phyloP scores from a whole-genome alignment of 2,329 filamentous ascomycete genomes.

The Alternaria consortialis region DNA sequence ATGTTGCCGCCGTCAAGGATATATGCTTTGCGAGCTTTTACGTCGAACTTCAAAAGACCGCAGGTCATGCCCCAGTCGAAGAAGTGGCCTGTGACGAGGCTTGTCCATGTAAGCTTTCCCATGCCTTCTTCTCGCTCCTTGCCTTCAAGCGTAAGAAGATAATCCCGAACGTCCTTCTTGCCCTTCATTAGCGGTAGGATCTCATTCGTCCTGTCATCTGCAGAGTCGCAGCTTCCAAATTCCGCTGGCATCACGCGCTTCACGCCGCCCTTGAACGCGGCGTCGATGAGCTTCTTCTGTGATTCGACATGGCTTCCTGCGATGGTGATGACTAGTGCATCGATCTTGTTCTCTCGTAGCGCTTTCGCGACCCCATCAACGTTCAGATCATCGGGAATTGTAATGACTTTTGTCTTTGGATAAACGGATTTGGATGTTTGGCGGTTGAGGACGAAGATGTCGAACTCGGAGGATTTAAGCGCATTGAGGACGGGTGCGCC shows the following conservation, averaged over 20 bases:
- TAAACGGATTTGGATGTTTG: conserved; percentile 48
- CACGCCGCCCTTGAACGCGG: conserved; percentile 66
- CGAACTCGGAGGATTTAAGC: conserved; percentile 44
- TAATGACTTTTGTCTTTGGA: conserved; percentile 56
- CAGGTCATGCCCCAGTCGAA: conserved; percentile 66
- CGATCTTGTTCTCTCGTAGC: conserved; percentile 56
- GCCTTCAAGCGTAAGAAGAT: conserved; percentile 60
- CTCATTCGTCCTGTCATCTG: conserved; percentile 50
- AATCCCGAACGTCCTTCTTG: conserved; percentile 56
- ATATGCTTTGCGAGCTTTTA: conserved; percentile 60
- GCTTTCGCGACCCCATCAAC: conserved; percentile 47
- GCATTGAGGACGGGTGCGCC: conserved; percentile 46
- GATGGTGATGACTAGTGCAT: conserved; percentile 61
- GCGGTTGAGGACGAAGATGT: conserved; percentile 46
- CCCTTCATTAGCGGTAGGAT: conserved; percentile 62
- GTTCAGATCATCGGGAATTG: conserved; percentile 49
- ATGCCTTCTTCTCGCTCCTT: conserved; percentile 47
- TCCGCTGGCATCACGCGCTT: conserved; percentile 70
- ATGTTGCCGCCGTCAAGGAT: conserved; percentile 67
- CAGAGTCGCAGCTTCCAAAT: conserved; percentile 60
- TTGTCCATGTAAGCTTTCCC: conserved; percentile 66
- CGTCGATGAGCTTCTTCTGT: conserved; percentile 65
- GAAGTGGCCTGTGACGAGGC: conserved; percentile 66
- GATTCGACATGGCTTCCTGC: conserved; percentile 56
- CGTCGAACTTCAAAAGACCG: conserved; percentile 63